A percentile compares a stretch with the other conserved stretches of the same genome.
Conservation (phyloP, 2,329 filamentous ascomycete species). For the Didymella arachidicola region DNA sequence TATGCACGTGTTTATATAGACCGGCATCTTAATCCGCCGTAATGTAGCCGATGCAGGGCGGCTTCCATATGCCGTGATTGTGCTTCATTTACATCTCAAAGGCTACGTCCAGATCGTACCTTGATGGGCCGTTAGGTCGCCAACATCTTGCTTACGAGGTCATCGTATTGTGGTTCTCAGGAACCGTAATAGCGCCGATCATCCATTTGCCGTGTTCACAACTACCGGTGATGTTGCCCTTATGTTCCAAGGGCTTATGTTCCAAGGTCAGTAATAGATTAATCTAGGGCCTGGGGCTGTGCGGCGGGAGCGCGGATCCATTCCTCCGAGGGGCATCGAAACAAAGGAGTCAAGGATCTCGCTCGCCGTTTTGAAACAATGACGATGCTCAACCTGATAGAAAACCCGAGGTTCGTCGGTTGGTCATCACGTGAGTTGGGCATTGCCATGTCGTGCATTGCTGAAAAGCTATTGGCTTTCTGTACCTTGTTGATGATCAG, state of each 20-base stretch:
- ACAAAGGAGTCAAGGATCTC: not conserved
- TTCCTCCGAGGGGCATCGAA: constrained; percentile 3
- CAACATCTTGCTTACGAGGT: not conserved
- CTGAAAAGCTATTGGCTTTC: no score
- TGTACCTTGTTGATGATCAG: no score
- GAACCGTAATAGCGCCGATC: constrained; percentile 11
- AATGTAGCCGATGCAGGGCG: constrained; percentile 6
- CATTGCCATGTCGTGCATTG: no score
- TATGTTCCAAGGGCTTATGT: no score
- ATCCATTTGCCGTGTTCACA: constrained; percentile 5
- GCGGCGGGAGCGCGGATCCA: constrained; percentile 1
- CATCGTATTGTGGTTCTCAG: not conserved
- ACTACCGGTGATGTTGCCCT: constrained; percentile 9
- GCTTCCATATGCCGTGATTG: constrained; percentile 4
- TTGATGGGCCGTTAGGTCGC: not conserved
- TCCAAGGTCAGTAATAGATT: constrained; percentile 6
- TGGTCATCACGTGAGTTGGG: not conserved
- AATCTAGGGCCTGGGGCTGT: constrained; percentile 16
- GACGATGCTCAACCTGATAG: not conserved
- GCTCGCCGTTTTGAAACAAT: not conserved
- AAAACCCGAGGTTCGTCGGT: not conserved
- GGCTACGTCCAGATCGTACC: not conserved
- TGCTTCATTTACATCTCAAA: constrained; percentile 1
- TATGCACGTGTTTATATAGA: constrained; percentile 8
- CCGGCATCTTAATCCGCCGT: constrained; percentile 4